A percentile compares a stretch with the other conserved stretches of the same genome.
Evolutionary conservation across 2,329 filamentous ascomycete species (phyloP).

Genomic region (Didymella exigua): DNA sequence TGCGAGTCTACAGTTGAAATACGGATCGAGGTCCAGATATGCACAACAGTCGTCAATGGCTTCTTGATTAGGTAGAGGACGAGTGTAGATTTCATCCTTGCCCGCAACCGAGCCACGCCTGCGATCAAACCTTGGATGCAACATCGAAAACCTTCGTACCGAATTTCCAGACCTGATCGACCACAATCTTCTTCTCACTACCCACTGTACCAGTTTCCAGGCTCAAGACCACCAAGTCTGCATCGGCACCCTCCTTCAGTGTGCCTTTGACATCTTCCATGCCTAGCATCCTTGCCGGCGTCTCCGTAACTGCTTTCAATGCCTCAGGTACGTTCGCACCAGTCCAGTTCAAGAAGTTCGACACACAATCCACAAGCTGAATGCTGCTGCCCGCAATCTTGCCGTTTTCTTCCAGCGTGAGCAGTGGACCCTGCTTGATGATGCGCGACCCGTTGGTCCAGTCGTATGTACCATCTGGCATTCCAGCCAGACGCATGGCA

Average conservation of each 20-base stretch:
- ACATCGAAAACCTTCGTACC: constrained; percentile 53
- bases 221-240: constrained; percentile 68
- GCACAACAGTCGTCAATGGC: too few species aligned
- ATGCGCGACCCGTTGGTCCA: constrained; percentile 78
- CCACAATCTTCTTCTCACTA: constrained; percentile 58
- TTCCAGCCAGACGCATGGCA: constrained; percentile 84
- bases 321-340: constrained; percentile 71
- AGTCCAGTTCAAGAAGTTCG: constrained; percentile 79
- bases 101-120: neutral
- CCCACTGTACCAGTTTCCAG: constrained; percentile 56
- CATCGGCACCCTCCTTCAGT: constrained; percentile 53
- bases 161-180: constrained; percentile 85
- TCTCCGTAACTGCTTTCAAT: constrained; percentile 73
- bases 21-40: neutral
- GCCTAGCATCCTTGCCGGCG: constrained; percentile 78
- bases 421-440: constrained; percentile 71
- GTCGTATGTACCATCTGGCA: constrained; percentile 81
- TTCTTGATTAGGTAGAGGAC: neutral
- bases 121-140: neutral
- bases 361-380: constrained; percentile 79
- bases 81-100: neutral
- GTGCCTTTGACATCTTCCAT: constrained; percentile 69
- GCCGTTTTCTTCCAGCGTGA: constrained; percentile 78
- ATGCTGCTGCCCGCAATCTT: constrained; percentile 63
- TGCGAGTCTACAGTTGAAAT: neutral